A percentile compares a stretch with the other conserved stretches of the same genome.
These are phyloP conservation scores for Chondrostereum purpureum DNA, from an alignment of 1,284 basidiomycete genomes.

Conservation along the genomic window DNA sequence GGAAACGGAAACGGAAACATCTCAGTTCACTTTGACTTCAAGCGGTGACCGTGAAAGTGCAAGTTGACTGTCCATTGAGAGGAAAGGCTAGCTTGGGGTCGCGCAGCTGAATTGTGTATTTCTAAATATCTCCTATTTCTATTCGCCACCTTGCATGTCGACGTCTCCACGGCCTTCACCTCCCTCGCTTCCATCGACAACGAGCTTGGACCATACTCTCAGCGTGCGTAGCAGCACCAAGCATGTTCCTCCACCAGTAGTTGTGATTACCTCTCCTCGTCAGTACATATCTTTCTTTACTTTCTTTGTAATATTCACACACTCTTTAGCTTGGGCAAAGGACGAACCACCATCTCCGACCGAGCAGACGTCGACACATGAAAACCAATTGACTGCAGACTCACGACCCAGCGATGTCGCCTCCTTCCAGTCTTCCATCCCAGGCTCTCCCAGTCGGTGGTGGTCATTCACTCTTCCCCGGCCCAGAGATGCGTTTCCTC, in stretches of 20 bases:
- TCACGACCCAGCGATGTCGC: slow-evolving; percentile 42
- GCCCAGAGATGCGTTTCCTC: slow-evolving; percentile 20
- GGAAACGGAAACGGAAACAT: too few species aligned
- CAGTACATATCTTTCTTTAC: slow-evolving; percentile 22
- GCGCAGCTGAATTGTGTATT: too few species aligned
- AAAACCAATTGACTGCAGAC: slow-evolving; percentile 25
- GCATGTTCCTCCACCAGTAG: slow-evolving; percentile 26
- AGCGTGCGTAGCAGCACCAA: slow-evolving; percentile 33
- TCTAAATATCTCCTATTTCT: neutral
- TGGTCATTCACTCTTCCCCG: slow-evolving; percentile 58
- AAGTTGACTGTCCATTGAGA: too few species aligned
- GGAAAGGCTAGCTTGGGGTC: too few species aligned
- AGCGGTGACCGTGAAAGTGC: too few species aligned
- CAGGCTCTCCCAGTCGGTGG: slow-evolving; percentile 49
- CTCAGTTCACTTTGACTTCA: too few species aligned
- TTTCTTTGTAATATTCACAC: slow-evolving; percentile 10
- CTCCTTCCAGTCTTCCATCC: slow-evolving; percentile 43
- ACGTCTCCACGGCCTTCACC: slow-evolving; percentile 22
- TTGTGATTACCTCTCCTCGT: slow-evolving; percentile 70
- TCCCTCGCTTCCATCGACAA: slow-evolving; percentile 28
- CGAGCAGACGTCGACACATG: slow-evolving; percentile 32
- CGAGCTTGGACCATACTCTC: slow-evolving; percentile 35
- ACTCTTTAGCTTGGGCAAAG: slow-evolving; percentile 75
- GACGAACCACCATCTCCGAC: slow-evolving; percentile 74
- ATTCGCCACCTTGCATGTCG: slow-evolving; percentile 3